A percentile compares a stretch with the other conserved stretches of the same genome.
These are phyloP conservation scores for Spatholobus suberectus DNA, from an alignment of 306 rosid species.

Conservation along the genomic window DNA sequence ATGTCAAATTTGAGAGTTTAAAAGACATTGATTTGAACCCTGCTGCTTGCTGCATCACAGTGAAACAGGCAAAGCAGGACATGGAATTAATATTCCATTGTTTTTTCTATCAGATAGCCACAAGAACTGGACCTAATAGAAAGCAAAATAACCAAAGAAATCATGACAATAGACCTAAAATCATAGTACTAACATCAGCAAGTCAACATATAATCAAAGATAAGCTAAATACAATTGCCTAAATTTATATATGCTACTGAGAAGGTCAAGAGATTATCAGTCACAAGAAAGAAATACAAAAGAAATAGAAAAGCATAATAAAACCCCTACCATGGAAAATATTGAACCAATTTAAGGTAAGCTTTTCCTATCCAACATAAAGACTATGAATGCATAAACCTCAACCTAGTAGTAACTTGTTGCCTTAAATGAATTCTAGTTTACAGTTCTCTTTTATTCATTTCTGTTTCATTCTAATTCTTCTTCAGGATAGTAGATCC, in stretches of 20 bases:
- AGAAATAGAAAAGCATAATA: not conserved
- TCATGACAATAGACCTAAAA: not conserved
- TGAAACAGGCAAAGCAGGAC: not conserved
- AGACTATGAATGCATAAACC: not conserved
- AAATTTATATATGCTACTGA: not conserved
- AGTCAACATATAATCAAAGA: not conserved
- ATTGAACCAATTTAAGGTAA: not conserved
- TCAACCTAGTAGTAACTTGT: not conserved
- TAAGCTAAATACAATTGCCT: not conserved
- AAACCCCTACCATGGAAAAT: not conserved
- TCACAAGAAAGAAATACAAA: not conserved
- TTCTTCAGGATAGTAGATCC: not conserved
- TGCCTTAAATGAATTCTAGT: not conserved
- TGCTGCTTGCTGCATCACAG: not conserved
- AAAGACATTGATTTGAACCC: not conserved
- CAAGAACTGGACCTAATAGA: not conserved
- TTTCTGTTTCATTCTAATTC: conserved; percentile 6
- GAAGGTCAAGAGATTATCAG: not conserved
- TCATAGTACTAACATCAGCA: not conserved
- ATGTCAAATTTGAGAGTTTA: not conserved
- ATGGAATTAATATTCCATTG: not conserved
- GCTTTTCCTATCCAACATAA: not conserved
- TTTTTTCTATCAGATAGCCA: not conserved
- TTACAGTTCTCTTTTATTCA: not conserved
- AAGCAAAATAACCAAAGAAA: not conserved